A percentile compares a stretch with the other conserved stretches of the same genome.
phyloP scores from a whole-genome alignment of 495 filamentous ascomycete genomes.

The Geopyxis carbonaria region DNA sequence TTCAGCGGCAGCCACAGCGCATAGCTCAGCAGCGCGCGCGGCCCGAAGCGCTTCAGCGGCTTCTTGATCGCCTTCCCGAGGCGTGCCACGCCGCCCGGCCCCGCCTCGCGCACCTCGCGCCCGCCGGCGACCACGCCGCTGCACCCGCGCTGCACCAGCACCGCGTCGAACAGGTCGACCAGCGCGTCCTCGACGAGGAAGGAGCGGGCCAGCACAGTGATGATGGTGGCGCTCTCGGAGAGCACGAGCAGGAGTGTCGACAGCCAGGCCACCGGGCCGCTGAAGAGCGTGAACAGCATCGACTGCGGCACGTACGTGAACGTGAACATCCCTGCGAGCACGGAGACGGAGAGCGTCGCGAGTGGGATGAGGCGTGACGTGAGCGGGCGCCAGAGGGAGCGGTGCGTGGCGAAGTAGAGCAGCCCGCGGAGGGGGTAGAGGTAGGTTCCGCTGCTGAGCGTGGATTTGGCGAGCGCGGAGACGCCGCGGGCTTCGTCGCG shows the following conservation, averaged over 20 bases:
- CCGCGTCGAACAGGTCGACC: constrained; percentile 83
- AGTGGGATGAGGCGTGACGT: constrained; percentile 51
- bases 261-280: constrained; percentile 66
- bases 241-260: constrained; percentile 62
- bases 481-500: constrained; percentile 14
- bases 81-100: constrained; percentile 44
- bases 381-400: constrained; percentile 49
- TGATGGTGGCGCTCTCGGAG: constrained; percentile 62
- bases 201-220: constrained; percentile 50
- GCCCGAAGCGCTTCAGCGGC: constrained; percentile 43
- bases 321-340: constrained; percentile 35
- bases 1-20: constrained; percentile 61
- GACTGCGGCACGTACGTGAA: constrained; percentile 45
- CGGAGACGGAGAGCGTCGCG: constrained; percentile 45
- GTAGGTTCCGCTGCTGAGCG: constrained; percentile 13
- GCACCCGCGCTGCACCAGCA: constrained; percentile 40
- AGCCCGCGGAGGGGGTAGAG: constrained; percentile 38
- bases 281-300: constrained; percentile 63
- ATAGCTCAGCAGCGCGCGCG: constrained; percentile 13
- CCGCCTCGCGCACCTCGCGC: constrained; percentile 43
- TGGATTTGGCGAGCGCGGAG: constrained; percentile 11
- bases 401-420: constrained; percentile 54
- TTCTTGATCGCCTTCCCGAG: constrained; percentile 59
- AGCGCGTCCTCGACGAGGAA: constrained; percentile 65
- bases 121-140: constrained; percentile 50